These are phyloP conservation scores for Colletotrichum sp. DNA, from an alignment of 2,329 filamentous ascomycete species.

Conservation along the genomic window DNA sequence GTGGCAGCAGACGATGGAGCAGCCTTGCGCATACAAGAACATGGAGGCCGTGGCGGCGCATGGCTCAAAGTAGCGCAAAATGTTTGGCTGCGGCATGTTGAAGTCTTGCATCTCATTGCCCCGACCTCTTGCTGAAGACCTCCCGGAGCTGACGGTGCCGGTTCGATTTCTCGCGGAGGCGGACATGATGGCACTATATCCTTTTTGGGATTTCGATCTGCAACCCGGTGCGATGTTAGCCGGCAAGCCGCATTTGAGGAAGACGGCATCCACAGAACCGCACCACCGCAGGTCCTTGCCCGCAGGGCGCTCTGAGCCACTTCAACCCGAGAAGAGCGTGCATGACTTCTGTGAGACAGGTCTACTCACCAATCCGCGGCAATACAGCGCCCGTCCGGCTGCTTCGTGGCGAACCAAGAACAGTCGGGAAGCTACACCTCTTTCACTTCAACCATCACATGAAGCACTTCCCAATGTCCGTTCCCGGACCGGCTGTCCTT, in stretches of 20 bases:
- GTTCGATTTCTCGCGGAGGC: constrained; percentile 63
- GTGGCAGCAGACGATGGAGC: constrained; percentile 83
- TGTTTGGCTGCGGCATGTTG: constrained; percentile 54
- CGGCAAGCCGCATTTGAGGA: constrained; percentile 25
- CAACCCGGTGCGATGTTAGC: constrained; percentile 27
- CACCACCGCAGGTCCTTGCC: constrained; percentile 22
- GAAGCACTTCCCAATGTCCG: constrained; percentile 34
- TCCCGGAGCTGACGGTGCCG: constrained; percentile 62
- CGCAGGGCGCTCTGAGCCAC: constrained; percentile 15
- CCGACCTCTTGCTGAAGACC: constrained; percentile 53
- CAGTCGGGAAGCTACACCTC: constrained; percentile 35
- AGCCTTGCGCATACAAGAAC: constrained; percentile 87
- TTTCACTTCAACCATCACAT: constrained; percentile 42
- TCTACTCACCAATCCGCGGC: constrained; percentile 44
- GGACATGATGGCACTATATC: constrained; percentile 61
- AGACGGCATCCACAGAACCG: constrained; percentile 24
- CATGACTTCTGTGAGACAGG: constrained; percentile 37
- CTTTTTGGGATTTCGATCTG: constrained; percentile 26
- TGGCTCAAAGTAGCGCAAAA: constrained; percentile 74
- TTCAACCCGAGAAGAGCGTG: constrained; percentile 21
- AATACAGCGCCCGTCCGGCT: constrained; percentile 18
- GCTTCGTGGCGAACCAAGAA: constrained; percentile 24
- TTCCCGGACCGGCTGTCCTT: constrained; percentile 30
- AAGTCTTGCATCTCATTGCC: constrained; percentile 55
- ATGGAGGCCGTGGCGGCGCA: constrained; percentile 90